Evolutionary conservation across 2,329 filamentous ascomycete genomes (phyloP), one percentile per base, ranked within the genome.

Genomic region (Periconia sp.): DNA sequence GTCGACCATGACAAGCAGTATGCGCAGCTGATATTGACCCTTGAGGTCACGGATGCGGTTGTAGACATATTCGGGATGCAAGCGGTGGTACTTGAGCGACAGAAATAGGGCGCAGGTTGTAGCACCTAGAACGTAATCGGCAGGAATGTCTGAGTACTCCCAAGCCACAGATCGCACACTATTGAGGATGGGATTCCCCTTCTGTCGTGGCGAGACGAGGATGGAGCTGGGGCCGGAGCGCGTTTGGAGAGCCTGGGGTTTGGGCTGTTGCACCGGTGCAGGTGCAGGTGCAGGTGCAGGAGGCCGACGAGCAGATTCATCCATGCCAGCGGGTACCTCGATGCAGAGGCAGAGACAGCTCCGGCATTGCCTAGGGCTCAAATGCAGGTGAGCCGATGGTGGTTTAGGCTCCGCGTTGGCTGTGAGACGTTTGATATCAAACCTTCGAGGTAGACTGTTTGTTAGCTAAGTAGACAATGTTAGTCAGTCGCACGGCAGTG

Each of bases 61-160:
- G 78, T 97, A 97, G 66, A 99, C 91, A 78, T 99, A 99, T 75
- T 99, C 94, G 1, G 94, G 94, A 70, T 99, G 94, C 49, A 99
- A 82, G 27, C 93, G 91, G 74, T 99, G 94, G 74, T 99, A 99
- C 74, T 97, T 99, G 50, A 99, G 83, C 45, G 91, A 95, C 41
- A 99, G 79, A 70, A 97, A 99, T 6, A 99, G 81, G 0, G 91
- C 92, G 67, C 93, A 96, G 7, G 92, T 96, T 0, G 92, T 96
- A 41, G 84, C 71, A 0, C 94, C 93, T 45, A 97, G 80, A 9
- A 93, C 88, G 72, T 95, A 99, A 76, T 99, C 94, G 31, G 93
- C 91, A 1, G 89, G 88, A n/a, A 96, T 96, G 68, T 97, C 93
- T 57, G 91, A 92, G 74, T 96, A 97, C 75, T 99, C 94, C 94